Conservation (phyloP, 352 stramenopile genomes). For the Blastocystis sp. region DNA sequence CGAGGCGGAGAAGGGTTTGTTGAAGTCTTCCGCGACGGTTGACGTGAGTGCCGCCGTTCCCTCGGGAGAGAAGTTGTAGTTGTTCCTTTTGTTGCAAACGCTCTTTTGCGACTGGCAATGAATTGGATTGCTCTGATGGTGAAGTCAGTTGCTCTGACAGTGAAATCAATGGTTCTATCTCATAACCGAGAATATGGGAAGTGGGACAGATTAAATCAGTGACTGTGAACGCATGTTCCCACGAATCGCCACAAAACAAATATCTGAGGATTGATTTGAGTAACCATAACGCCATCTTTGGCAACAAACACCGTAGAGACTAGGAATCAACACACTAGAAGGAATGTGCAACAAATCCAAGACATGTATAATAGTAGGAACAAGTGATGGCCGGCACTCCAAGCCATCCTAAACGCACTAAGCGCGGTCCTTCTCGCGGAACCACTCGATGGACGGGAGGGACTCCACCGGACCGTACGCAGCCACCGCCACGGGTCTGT, state of each 20-base stretch:
- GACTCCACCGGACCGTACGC: slow-evolving; percentile 62
- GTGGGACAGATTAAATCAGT: no score
- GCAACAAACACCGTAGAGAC: neutral
- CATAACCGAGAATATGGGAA: no score
- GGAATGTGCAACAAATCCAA: neutral
- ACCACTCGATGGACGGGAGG: slow-evolving; percentile 62
- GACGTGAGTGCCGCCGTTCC: no score
- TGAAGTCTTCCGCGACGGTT: neutral
- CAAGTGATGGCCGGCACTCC: no score
- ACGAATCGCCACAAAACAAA: neutral
- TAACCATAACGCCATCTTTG: neutral
- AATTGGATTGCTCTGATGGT: no score
- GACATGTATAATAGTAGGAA: neutral
- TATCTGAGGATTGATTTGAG: neutral
- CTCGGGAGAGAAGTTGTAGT: no score
- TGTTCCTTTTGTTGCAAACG: no score
- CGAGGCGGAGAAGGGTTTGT: neutral
- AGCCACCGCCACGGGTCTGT: slow-evolving; percentile 42
- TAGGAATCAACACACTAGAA: neutral
- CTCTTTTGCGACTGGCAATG: no score
- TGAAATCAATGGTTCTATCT: no score
- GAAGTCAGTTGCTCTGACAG: no score
- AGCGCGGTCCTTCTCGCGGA: slow-evolving; percentile 47
- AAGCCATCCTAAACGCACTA: slow-evolving; percentile 38
- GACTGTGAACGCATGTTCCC: no score